Evolutionary conservation across 371 early-diverging fungal genomes (phyloP), one percentile per base, ranked within the genome.

Genomic region (Gilbertella persicaria): DNA sequence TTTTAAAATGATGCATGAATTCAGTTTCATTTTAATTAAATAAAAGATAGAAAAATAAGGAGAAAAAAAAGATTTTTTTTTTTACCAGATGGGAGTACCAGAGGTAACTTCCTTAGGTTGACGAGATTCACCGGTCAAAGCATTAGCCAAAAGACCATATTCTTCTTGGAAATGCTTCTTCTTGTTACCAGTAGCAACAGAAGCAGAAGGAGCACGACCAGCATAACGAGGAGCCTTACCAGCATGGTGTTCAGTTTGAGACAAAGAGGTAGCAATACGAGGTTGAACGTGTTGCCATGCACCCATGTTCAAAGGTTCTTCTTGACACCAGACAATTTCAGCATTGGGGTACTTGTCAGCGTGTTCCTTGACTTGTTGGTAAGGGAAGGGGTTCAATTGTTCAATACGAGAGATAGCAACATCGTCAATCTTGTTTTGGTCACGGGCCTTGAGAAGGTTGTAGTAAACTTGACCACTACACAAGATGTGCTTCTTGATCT

Each of bases 401-500:
- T 98, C 98, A 38, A 98, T 61, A 62, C 98, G 89, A 40, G 92
- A 93, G 63, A 98, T 95, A 48, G 93, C 97, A 33, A 96, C 81
- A 58, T 88, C 68, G 57, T 90, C 78, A 43, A 89, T 77, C 58
- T 90, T 81, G 87, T 94, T 94, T 55, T 87, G 80, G 43, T 90
- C 91, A 61, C 96, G 90, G 4, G 96, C 94, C 66, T 86, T 82
- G 56, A 86, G 64, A 45, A 96, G 82, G 5, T 89, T 80, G 79
- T 97, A 98, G 84, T 97, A 98, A 29, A 97, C 95, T 71, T 97
- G 96, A 47, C 98, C 98, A 24, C 91, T 76, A 75, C 97, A 97
- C 71, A 98, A 79, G 53, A 98, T 85, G 64, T 96, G 88, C 45
- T 88, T 90, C 58, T 75, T 90, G 75, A 93, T 91, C 69, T 91